Percentiles rank a stretch among this genome's conserved stretches.
Conservation (phyloP, 306 rosid genomes). For the Ziziphus jujuba region DNA sequence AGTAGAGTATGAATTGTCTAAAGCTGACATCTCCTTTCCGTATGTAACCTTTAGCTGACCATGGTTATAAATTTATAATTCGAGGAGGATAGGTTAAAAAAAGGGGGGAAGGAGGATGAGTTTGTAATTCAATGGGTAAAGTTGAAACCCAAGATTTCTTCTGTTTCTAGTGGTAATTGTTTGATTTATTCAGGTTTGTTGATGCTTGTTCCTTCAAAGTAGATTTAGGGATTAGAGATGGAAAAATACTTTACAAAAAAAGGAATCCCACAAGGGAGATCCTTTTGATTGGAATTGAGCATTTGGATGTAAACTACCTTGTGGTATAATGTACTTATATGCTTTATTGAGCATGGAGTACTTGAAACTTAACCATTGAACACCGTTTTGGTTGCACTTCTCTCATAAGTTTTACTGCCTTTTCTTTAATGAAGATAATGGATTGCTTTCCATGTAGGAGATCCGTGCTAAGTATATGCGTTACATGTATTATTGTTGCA, state of each 20-base stretch:
- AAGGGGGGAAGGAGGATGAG: not conserved
- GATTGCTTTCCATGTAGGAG: too few species aligned
- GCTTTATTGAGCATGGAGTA: too few species aligned
- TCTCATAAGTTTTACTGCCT: too few species aligned
- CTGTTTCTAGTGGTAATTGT: conserved; percentile 7
- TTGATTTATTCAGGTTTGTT: conserved; percentile 16
- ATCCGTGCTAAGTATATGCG: too few species aligned
- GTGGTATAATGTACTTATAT: too few species aligned
- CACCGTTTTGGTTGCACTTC: too few species aligned
- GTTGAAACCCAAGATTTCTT: not conserved
- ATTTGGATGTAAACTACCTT: too few species aligned
- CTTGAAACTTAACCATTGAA: too few species aligned
- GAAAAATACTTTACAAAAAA: not conserved
- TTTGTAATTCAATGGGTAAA: not conserved
- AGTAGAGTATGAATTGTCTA: conserved; percentile 10
- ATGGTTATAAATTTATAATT: conserved; percentile 2
- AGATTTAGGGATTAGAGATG: conserved; percentile 12
- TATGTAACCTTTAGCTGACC: conserved; percentile 4
- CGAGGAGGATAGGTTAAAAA: conserved; percentile 15
- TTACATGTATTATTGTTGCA: too few species aligned
- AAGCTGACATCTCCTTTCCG: conserved; percentile 9
- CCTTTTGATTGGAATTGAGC: too few species aligned
- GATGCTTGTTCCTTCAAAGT: conserved; percentile 13
- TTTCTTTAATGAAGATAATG: too few species aligned
- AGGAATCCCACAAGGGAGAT: not conserved